A percentile compares a stretch with the other conserved stretches of the same genome.
Conservation (phyloP, 495 filamentous ascomycete genomes). For the Lasiosphaeriaceae sp. region DNA sequence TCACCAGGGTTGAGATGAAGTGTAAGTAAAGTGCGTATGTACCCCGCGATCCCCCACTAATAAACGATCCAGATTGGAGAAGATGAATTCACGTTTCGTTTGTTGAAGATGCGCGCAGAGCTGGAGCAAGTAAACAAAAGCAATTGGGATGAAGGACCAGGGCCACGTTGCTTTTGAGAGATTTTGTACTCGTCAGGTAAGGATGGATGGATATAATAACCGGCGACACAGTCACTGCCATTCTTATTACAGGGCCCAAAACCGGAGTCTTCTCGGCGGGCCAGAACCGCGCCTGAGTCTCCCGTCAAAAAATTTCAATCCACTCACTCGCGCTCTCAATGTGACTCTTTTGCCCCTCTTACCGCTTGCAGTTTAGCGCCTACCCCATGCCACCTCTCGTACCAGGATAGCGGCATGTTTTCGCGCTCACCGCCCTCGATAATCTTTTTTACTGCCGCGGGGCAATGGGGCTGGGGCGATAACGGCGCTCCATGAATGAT, state of each 20-base stretch:
- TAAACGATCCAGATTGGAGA: neutral
- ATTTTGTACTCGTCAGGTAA: constrained; percentile 10
- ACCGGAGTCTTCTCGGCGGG: neutral
- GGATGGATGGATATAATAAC: constrained; percentile 1
- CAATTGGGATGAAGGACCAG: neutral
- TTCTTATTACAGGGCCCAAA: neutral
- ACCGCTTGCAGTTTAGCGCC: constrained; percentile 21
- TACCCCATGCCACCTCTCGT: neutral
- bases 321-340: constrained; percentile 1
- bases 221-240: constrained; percentile 5
- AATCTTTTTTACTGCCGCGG: constrained; percentile 30
- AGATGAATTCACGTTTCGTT: neutral
- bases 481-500: constrained; percentile 14
- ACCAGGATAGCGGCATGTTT: constrained; percentile 18
- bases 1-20: neutral
- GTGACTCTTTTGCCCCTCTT: constrained; percentile 22
- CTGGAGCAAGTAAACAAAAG: neutral
- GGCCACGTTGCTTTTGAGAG: constrained; percentile 13
- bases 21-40: neutral
- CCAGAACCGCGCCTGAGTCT: neutral
- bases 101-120: neutral
- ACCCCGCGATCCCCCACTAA: neutral
- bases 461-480: constrained; percentile 17
- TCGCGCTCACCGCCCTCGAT: constrained; percentile 23
- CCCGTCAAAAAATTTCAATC: constrained; percentile 12